Percentiles rank a stretch among this genome's conserved stretches.
Evolutionary conservation across 768 basidiomycete species (phyloP).

Genomic region (Termitomyces sp.): DNA sequence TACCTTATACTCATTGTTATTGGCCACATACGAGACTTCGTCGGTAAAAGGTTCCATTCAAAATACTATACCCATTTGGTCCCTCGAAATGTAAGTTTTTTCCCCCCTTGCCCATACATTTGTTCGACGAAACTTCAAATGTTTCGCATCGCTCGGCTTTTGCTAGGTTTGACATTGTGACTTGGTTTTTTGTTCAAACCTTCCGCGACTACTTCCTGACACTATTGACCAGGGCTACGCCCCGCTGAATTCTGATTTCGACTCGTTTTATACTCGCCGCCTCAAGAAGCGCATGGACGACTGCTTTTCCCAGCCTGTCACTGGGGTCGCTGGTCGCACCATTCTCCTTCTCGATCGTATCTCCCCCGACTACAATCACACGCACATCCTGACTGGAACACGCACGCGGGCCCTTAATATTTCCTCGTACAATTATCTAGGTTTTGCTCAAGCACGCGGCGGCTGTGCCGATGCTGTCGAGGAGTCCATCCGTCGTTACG

Average conservation of each 20-base stretch:
- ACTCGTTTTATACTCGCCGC: slow-evolving; percentile 97
- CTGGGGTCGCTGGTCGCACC: slow-evolving; percentile 93
- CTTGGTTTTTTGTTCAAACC: neutral
- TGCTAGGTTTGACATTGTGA: neutral
- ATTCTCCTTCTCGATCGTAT: slow-evolving; percentile 81
- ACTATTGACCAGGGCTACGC: slow-evolving; percentile 74
- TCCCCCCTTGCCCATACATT: neutral
- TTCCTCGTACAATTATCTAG: slow-evolving; percentile 98
- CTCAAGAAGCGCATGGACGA: slow-evolving; percentile 94
- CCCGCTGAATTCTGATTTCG: slow-evolving; percentile 95
- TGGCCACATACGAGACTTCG: slow-evolving; percentile 92
- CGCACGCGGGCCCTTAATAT: slow-evolving; percentile 91
- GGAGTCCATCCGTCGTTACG: slow-evolving; percentile 74
- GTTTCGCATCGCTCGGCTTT: neutral
- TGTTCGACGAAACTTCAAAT: neutral
- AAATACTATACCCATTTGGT: slow-evolving; percentile 75
- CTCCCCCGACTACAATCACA: slow-evolving; percentile 76
- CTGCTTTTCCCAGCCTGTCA: slow-evolving; percentile 89
- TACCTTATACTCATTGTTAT: slow-evolving; percentile 89
- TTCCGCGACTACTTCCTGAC: neutral
- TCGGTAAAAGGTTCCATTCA: slow-evolving; percentile 79
- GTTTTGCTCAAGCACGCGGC: slow-evolving; percentile 90
- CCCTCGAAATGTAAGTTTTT: slow-evolving; percentile 65
- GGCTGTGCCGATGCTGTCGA: slow-evolving; percentile 95
- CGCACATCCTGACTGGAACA: slow-evolving; percentile 70